Evolutionary conservation across 805 yeast species (phyloP), one percentile per base, ranked within the genome.

Genomic region (Zygoascus biomembranicola): DNA sequence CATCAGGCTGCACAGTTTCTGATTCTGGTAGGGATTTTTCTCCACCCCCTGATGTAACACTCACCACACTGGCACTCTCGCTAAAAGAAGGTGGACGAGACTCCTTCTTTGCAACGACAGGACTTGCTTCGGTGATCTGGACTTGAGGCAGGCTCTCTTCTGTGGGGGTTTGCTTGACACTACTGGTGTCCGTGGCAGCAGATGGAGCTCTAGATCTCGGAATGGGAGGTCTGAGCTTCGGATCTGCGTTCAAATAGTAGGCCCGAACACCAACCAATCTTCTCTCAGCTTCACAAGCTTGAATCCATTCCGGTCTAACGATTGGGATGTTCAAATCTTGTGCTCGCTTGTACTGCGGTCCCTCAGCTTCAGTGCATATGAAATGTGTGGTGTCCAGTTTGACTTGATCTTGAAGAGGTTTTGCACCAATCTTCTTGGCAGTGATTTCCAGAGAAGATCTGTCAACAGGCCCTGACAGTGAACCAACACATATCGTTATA

Each of bases 301-400:
- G 85, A 54, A 94, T 73, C 98, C 98, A 94, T 67, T 94, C 97
- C 0, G 99, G 98, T 67, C 96, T 79, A 28, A 94, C 90, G 42
- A 94, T 80, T 1, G 99, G 99, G 53, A 94, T 89, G 65, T 90
- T 94, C 73, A 81, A 79, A 51, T 85, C 90, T 57, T 78, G 76
- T 1, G 98, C 99, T 65, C 81, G 84, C 57, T 82, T 75, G 72
- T 80, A 86, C 68, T 87, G 90, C 16, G 83, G 76, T n/a, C 88
- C 89, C 43, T 73, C 73, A 49, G 82, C 82, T 19, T 79, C 76
- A 14, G 95, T 84, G 57, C 86, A 78, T n/a, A 94, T 75, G 64
- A 85, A 94, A 68, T 94, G 99, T 1, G 99, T 94, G 0, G 99
- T 94, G 64, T 92, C 97, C 53, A 92, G 86, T 59, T 78, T 78